Percentiles rank a stretch among this genome's conserved stretches.
These are phyloP conservation scores for Chimonanthus salicifolius DNA, from an alignment of 164 flowering plant genomes.

Conservation along the genomic window DNA sequence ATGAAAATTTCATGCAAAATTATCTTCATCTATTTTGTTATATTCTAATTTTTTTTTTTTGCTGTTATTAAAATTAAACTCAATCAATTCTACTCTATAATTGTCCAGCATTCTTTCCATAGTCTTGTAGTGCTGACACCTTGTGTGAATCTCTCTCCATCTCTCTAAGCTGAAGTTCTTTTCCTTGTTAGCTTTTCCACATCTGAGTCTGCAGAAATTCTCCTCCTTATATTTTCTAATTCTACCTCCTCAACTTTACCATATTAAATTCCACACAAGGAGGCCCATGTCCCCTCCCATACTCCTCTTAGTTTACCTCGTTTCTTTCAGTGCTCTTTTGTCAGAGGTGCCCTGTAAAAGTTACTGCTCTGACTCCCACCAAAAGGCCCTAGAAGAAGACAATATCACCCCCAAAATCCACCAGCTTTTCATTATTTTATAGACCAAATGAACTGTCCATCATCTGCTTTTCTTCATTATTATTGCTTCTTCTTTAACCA, in stretches of 20 bases:
- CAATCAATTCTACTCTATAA: no score
- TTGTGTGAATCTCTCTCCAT: background rate
- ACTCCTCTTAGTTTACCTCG: conserved; percentile 17
- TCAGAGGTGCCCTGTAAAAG: conserved; percentile 38
- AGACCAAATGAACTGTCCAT: conserved; percentile 48
- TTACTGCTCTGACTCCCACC: conserved; percentile 11
- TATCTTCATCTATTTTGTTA: no score
- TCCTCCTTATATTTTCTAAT: no score
- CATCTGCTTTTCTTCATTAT: conserved; percentile 39
- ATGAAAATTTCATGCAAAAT: no score
- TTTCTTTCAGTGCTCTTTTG: conserved; percentile 35
- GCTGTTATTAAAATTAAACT: no score
- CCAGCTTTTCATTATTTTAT: conserved; percentile 42
- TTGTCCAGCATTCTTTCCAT: no score
- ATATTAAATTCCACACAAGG: conserved; percentile 11
- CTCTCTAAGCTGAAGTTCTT: background rate
- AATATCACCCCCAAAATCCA: conserved; percentile 38
- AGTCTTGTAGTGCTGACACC: background rate
- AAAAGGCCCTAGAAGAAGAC: conserved; percentile 46
- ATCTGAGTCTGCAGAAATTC: no score
- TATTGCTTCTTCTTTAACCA: conserved; percentile 12
- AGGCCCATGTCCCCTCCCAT: conserved; percentile 17
- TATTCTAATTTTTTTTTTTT: no score
- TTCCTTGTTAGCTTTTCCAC: background rate
- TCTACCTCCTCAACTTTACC: conserved; percentile 6